Evolutionary conservation across 225 moss, liverwort and hornwort species (phyloP).

Genomic region (Takakia lepidozioides): DNA sequence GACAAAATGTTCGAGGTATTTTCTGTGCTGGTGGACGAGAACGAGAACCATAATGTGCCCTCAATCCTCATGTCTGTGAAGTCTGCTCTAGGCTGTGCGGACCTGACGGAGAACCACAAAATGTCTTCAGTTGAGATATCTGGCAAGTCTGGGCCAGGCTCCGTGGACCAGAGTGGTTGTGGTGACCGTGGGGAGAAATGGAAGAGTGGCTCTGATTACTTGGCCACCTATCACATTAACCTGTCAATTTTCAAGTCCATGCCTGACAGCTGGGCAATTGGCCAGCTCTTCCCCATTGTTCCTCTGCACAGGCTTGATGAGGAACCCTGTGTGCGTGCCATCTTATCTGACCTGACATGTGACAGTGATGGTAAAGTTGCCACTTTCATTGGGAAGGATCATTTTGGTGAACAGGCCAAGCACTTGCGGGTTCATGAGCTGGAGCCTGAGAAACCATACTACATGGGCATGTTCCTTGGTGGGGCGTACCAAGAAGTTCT

Average conservation of each 20-base stretch:
- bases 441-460: slow-evolving; percentile 23
- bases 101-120: no score
- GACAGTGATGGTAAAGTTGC: slow-evolving; percentile 49
- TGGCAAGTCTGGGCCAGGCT: no score
- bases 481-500: slow-evolving; percentile 50
- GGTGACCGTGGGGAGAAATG: neutral
- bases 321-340: slow-evolving; percentile 20
- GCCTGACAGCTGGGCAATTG: slow-evolving; percentile 49
- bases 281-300: slow-evolving; percentile 42
- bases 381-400: slow-evolving; percentile 34
- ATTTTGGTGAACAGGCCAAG: no score
- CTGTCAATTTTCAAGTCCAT: slow-evolving; percentile 43
- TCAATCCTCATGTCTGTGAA: no score
- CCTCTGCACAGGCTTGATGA: slow-evolving; percentile 41
- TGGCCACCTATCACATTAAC: slow-evolving; percentile 34
- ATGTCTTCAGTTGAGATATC: no score
- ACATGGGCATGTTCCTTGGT: slow-evolving; percentile 42
- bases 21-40: slow-evolving; percentile 10
- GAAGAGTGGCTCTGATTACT: slow-evolving; percentile 10
- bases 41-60: no score
- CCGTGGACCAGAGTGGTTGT: no score
- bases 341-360: slow-evolving; percentile 41
- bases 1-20: slow-evolving; percentile 32
- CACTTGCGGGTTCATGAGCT: slow-evolving; percentile 32
- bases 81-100: no score